These are phyloP conservation scores for Wallacemonas rigidus DNA, from an alignment of 208 protist species.

Conservation along the genomic window DNA sequence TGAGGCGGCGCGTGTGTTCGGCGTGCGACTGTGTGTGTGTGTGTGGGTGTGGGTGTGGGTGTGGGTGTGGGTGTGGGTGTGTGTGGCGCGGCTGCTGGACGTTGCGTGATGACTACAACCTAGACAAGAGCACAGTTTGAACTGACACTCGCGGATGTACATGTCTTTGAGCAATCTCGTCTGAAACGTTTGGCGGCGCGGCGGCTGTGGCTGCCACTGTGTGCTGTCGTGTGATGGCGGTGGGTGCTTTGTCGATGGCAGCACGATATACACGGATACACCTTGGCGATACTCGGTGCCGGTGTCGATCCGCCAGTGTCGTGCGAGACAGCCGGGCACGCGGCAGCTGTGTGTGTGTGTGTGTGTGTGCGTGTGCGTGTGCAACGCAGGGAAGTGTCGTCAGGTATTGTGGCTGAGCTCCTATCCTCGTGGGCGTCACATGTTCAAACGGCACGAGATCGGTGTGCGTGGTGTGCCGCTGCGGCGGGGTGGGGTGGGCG, in stretches of 20 bases:
- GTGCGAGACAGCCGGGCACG: conserved; percentile 9
- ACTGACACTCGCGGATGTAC: conserved; percentile 19
- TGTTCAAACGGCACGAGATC: conserved; percentile 18
- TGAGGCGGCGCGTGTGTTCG: background rate
- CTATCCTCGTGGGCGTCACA: conserved; percentile 14
- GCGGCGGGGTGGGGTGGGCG: too few relatives aligned
- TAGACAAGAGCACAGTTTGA: conserved; percentile 20
- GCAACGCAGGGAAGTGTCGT: conserved; percentile 18
- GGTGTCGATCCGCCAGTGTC: conserved; percentile 20
- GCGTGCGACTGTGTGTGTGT: background rate
- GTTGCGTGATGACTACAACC: conserved; percentile 20
- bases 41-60: background rate
- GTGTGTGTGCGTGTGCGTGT: conserved; percentile 1
- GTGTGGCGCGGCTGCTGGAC: background rate
- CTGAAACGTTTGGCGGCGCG: conserved; percentile 6
- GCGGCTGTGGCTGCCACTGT: too few relatives aligned
- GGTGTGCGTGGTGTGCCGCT: too few relatives aligned
- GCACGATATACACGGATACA: conserved; percentile 21
- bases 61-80: background rate
- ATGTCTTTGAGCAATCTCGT: conserved; percentile 19
- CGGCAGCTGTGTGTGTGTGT: conserved; percentile 3
- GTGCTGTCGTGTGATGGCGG: background rate
- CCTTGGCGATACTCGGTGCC: conserved; percentile 18
- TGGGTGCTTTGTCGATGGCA: background rate
- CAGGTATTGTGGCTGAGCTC: conserved; percentile 16